Conservation (phyloP, 805 yeast species). For the Candida ficus region DNA sequence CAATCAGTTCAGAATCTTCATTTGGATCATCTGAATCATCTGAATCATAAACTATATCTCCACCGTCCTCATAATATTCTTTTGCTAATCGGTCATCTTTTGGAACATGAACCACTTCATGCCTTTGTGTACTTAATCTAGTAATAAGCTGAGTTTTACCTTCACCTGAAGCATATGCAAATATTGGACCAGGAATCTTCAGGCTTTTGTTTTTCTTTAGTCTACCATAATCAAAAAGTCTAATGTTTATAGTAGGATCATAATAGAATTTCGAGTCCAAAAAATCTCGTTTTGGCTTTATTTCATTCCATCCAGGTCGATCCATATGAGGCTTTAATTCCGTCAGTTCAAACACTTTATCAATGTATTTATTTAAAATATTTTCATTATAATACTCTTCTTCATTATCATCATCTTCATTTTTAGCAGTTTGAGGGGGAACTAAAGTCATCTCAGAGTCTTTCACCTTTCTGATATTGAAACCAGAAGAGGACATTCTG, state of each 20-base stretch:
- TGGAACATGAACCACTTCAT: not conserved
- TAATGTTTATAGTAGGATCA: conserved; percentile 29
- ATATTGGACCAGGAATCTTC: too few relatives aligned
- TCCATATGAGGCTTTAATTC: too few relatives aligned
- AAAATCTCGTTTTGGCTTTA: too few relatives aligned
- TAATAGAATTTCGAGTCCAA: not conserved
- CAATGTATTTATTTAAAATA: not conserved
- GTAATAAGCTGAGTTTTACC: not conserved
- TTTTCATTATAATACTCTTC: too few relatives aligned
- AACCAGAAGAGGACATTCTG: conserved; percentile 21
- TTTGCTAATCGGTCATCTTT: not conserved
- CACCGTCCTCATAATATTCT: not conserved
- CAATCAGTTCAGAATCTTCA: not conserved
- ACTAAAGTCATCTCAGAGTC: too few relatives aligned
- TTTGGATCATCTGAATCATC: not conserved
- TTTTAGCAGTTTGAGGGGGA: conserved; percentile 3
- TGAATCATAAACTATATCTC: too few relatives aligned
- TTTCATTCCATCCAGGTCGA: too few relatives aligned
- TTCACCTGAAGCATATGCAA: conserved; percentile 6
- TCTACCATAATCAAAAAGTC: conserved; percentile 8
- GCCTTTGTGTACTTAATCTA: not conserved
- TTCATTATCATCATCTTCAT: not conserved
- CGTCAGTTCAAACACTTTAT: not conserved
- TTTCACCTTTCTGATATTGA: too few relatives aligned
- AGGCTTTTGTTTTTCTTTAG: conserved; percentile 1